Percentiles rank a stretch among this genome's conserved stretches.
phyloP scores from a whole-genome alignment of 768 basidiomycete genomes.

The Lactifluus hygrophoroides region DNA sequence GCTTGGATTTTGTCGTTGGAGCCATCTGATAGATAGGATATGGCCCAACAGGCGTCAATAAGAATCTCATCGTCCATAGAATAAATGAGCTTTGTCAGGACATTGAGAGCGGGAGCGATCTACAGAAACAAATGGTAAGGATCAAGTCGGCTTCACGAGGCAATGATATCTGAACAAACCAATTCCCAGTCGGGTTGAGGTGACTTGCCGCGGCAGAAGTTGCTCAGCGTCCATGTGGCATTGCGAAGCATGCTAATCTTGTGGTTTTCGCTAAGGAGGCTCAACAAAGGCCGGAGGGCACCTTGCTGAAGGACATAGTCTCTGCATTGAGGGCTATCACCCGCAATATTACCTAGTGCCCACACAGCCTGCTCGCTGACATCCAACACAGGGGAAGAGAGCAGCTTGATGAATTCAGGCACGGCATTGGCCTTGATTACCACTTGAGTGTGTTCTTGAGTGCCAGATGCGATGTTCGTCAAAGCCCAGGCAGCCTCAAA shows the following conservation, averaged over 20 bases:
- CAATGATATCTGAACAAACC: constrained; percentile 39
- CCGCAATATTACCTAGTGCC: constrained; percentile 99
- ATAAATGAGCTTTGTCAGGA: constrained; percentile 96
- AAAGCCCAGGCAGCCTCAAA: constrained; percentile 98
- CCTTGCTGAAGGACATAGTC: constrained; percentile 94
- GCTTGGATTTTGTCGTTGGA: constrained; percentile 99
- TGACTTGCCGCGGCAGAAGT: constrained; percentile 97
- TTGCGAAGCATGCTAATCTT: constrained; percentile 98
- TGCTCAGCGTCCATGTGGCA: constrained; percentile 98
- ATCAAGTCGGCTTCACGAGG: not conserved
- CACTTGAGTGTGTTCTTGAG: constrained; percentile 96
- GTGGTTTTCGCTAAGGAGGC: constrained; percentile 89
- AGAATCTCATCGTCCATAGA: constrained; percentile 98
- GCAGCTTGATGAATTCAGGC: constrained; percentile 92
- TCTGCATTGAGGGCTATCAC: constrained; percentile 94
- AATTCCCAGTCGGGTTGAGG: constrained; percentile 98
- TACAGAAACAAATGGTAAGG: constrained; percentile 30
- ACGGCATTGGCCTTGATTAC: constrained; percentile 94
- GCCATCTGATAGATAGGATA: constrained; percentile 98
- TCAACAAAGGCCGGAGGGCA: constrained; percentile 85
- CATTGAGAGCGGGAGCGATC: constrained; percentile 97
- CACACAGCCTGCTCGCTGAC: constrained; percentile 99
- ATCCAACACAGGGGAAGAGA: constrained; percentile 90
- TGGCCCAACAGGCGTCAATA: constrained; percentile 99
- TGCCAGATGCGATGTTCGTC: constrained; percentile 97